Evolutionary conservation across 225 moss, liverwort and hornwort genomes (phyloP).

Genomic region (Anthoceros angustus): DNA sequence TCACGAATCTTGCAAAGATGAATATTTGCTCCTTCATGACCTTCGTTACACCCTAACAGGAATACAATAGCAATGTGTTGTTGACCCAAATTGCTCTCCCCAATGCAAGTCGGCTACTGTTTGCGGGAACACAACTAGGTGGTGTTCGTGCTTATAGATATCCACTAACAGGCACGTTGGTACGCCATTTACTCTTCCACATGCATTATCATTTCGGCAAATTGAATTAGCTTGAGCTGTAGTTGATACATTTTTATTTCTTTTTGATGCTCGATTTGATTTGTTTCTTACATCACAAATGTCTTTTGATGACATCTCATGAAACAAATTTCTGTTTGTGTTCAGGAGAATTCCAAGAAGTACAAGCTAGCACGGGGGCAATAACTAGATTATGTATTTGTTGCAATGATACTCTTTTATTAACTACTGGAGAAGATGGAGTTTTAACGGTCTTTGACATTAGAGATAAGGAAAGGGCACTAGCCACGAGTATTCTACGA

Average conservation of each 20-base stretch:
- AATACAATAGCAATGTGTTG: conserved; percentile 34
- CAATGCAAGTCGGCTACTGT: conserved; percentile 53
- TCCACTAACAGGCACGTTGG: conserved; percentile 61
- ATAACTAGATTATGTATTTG: conserved; percentile 36
- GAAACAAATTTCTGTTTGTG: conserved; percentile 16
- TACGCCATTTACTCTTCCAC: neutral
- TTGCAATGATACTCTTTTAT: conserved; percentile 39
- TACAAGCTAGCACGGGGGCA: conserved; percentile 34
- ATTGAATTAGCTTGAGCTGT: neutral
- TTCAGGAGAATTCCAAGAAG: conserved; percentile 70
- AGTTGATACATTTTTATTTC: too few species aligned
- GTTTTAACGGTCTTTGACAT: conserved; percentile 61
- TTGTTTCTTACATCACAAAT: too few species aligned
- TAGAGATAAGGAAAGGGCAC: conserved; percentile 55
- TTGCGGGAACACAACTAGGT: conserved; percentile 75
- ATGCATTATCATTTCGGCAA: neutral
- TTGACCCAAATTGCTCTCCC: conserved; percentile 66
- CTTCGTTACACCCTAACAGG: conserved; percentile 17
- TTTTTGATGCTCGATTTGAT: too few species aligned
- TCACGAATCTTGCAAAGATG: neutral
- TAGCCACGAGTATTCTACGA: conserved; percentile 19
- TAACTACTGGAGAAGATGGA: conserved; percentile 69
- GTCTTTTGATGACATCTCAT: conserved; percentile 9
- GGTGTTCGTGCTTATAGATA: conserved; percentile 63
- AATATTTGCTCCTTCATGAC: neutral